Evolutionary conservation across 2,329 filamentous ascomycete genomes (phyloP), one percentile per base, ranked within the genome.

Genomic region (Aspergillus floridensis): DNA sequence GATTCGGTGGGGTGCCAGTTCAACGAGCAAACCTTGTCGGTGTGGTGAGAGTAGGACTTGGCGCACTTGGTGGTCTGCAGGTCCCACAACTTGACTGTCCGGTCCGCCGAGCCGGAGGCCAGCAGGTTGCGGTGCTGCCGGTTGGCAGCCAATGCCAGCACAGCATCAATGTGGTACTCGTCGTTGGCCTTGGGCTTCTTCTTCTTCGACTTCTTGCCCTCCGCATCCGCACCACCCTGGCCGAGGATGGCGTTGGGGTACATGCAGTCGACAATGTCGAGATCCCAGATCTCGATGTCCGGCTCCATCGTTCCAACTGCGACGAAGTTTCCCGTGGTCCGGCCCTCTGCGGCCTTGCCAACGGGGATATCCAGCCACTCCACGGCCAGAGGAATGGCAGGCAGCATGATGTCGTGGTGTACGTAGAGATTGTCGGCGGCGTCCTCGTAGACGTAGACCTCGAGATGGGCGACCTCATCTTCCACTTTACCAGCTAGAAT

Each of bases 331-430:
- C 91, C 95, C 53, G 83, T 84, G 24, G 85, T 82, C 64, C 90
- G 86, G 62, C 85, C 85, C 47, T 85, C 84, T 5, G 83, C 78
- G 11, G 82, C 77, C 74, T 92, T 91, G 65, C 90, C 88, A 38
- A 96, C 92, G n/a, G 92, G 89, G 58, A 96, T 83, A 74, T 97
- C 91, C 49, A 99, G 79, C 95, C 95, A 99, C 80, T 99, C 95
- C 46, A 98, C 85, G 71, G 92, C 95, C 6, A 99, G 86, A 11
- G 95, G 95, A 72, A 99, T 96, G 24, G 93, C 93, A 32, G 95
- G 95, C 58, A 99, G 85, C 93, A 99, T 98, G 69, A 99, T 96
- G 77, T 99, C 95, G 84, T 99, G 95, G 80, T 99, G 95, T 24
- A 99, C 93, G 76, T 99, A 99, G 62, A 99, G 88, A 74, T 99